Percentiles rank a stretch among this genome's conserved stretches.
These are phyloP conservation scores for Termitomyces sp. DNA, from an alignment of 768 basidiomycete genomes.

Conservation along the genomic window DNA sequence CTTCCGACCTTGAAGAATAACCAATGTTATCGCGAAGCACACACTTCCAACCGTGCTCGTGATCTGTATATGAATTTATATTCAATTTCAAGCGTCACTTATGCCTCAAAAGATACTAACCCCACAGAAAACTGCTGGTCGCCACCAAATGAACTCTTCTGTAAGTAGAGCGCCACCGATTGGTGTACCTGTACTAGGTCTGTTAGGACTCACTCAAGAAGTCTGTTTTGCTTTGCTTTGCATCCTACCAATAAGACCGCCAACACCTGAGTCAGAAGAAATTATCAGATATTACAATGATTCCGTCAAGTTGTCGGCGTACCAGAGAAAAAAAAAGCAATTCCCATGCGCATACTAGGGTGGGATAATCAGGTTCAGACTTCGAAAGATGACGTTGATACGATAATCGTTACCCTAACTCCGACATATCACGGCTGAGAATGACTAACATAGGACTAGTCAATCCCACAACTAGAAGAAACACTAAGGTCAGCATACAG, in stretches of 20 bases:
- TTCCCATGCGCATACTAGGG: not conserved
- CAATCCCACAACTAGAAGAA: not conserved
- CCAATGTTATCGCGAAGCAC: not conserved
- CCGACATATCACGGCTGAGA: not conserved
- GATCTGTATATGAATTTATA: not conserved
- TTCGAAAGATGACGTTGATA: too few relatives aligned
- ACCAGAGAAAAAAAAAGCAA: not conserved
- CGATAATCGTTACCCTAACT: conserved; percentile 5
- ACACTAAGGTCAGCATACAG: too few relatives aligned
- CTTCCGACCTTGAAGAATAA: not conserved
- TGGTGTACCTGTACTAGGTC: not conserved
- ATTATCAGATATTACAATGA: not conserved
- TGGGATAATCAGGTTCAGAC: too few relatives aligned
- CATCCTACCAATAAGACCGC: conserved; percentile 1
- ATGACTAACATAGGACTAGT: conserved; percentile 1
- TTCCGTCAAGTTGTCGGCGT: too few relatives aligned
- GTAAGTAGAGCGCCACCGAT: conserved; percentile 1
- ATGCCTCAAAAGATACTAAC: not conserved
- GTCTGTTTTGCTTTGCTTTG: not conserved
- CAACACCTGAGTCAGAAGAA: not conserved
- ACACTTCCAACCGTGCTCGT: not conserved
- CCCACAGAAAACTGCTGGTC: conserved; percentile 1
- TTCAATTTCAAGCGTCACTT: not conserved
- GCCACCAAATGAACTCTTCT: conserved; percentile 2
- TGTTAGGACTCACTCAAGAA: too few relatives aligned